Evolutionary conservation across 257 asterid genomes (phyloP).

Genomic region (Solanum sparsipilum): DNA sequence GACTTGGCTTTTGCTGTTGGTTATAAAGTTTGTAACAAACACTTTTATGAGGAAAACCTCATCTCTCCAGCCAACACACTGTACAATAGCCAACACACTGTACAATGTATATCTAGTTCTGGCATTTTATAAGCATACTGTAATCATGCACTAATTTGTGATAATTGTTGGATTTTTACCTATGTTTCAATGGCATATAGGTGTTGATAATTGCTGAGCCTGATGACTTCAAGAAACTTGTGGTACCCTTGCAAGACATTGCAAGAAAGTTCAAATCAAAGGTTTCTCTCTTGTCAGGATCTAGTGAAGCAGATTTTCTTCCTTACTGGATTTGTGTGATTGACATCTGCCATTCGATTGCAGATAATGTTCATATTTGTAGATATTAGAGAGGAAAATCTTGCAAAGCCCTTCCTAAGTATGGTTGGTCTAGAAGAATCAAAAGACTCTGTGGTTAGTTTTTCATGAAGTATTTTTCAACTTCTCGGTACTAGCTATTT

Average conservation of each 20-base stretch:
- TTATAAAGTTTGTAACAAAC: neutral
- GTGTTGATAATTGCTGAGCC: conserved; percentile 73
- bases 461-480: neutral
- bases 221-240: conserved; percentile 44
- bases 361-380: conserved; percentile 76
- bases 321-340: neutral
- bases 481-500: neutral
- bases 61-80: neutral
- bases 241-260: conserved; percentile 48
- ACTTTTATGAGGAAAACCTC: neutral
- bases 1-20: neutral
- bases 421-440: conserved; percentile 84
- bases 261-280: conserved; percentile 72
- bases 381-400: conserved; percentile 69
- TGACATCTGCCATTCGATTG: conserved; percentile 5
- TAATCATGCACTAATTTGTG: neutral
- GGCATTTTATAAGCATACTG: neutral
- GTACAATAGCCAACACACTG: neutral
- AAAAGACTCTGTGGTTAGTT: conserved; percentile 40
- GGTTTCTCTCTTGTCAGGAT: conserved; percentile 24
- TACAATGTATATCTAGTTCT: neutral
- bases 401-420: conserved; percentile 86
- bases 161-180: neutral
- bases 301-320: neutral
- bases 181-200: conserved; percentile 27